Evolutionary conservation across 2,329 filamentous ascomycete species (phyloP).

Genomic region (Penicillium sp.): DNA sequence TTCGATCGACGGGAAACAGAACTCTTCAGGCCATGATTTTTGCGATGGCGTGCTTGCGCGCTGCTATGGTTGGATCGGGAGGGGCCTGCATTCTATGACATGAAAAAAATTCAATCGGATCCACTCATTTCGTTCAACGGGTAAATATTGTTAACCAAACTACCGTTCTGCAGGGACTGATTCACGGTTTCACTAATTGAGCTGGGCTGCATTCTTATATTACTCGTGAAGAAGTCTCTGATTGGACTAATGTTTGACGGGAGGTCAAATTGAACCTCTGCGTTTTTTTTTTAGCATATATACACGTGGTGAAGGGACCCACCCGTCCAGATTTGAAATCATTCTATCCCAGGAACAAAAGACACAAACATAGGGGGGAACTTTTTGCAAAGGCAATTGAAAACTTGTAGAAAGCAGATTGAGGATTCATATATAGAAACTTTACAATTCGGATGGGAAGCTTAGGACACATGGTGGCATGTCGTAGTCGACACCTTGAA

Average conservation of each 20-base stretch:
- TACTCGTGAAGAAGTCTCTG: neutral
- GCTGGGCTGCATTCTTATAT: neutral
- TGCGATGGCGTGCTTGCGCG: conserved; percentile 30
- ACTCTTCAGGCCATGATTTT: neutral
- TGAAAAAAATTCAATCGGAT: conserved; percentile 11
- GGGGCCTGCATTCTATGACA: conserved; percentile 14
- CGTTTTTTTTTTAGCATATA: neutral
- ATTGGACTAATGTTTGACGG: neutral
- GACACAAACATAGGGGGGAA: too few species aligned
- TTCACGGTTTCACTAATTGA: neutral
- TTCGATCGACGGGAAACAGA: neutral
- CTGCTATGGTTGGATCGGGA: conserved; percentile 17
- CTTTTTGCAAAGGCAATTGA: too few species aligned
- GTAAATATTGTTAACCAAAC: neutral
- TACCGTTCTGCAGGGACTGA: neutral
- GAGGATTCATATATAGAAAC: too few species aligned
- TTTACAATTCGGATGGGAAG: too few species aligned
- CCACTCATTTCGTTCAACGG: conserved; percentile 7
- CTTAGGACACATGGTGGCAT: too few species aligned
- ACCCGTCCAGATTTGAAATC: neutral
- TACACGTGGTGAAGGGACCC: neutral
- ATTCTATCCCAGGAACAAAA: too few species aligned
- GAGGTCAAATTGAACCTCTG: neutral
- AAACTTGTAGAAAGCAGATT: too few species aligned
- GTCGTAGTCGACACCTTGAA: too few species aligned